phyloP scores from a whole-genome alignment of 192 early-diverging fungal species.

The Coemansia sp. region DNA sequence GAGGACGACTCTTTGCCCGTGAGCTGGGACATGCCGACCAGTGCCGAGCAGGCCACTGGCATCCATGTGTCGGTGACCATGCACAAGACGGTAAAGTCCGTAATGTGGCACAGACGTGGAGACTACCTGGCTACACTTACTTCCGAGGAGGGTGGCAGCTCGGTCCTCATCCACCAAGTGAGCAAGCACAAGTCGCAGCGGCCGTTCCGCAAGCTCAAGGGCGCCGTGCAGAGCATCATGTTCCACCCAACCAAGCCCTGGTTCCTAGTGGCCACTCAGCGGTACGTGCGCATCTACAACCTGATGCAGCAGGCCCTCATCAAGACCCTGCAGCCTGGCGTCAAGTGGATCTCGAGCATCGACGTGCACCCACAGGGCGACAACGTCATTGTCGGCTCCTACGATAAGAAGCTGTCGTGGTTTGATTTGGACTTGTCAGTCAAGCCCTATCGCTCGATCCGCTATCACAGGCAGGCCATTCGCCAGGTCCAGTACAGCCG shows the following conservation, averaged over 20 bases:
- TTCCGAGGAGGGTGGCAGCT: slow-evolving; percentile 72
- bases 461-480: slow-evolving; percentile 88
- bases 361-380: slow-evolving; percentile 95
- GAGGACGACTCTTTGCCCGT: slow-evolving; percentile 39
- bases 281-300: slow-evolving; percentile 93
- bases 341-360: slow-evolving; percentile 95
- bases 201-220: slow-evolving; percentile 91
- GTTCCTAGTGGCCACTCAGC: slow-evolving; percentile 95
- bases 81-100: slow-evolving; percentile 69
- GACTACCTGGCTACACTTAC: slow-evolving; percentile 92
- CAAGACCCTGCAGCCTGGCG: slow-evolving; percentile 82
- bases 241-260: slow-evolving; percentile 95
- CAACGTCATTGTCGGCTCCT: slow-evolving; percentile 94
- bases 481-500: slow-evolving; percentile 86
- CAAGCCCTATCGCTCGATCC: slow-evolving; percentile 91
- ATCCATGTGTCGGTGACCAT: slow-evolving; percentile 58
- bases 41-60: slow-evolving; percentile 53
- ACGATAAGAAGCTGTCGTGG: slow-evolving; percentile 95
- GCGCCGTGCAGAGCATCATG: slow-evolving; percentile 80
- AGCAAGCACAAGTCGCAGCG: slow-evolving; percentile 85
- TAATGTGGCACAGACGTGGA: slow-evolving; percentile 96
- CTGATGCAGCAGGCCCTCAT: slow-evolving; percentile 83
- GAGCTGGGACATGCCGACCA: slow-evolving; percentile 61
- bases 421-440: slow-evolving; percentile 94
- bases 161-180: slow-evolving; percentile 90